These are phyloP conservation scores for Leonotis leonurus DNA, from an alignment of 257 asterid genomes.

Conservation along the genomic window DNA sequence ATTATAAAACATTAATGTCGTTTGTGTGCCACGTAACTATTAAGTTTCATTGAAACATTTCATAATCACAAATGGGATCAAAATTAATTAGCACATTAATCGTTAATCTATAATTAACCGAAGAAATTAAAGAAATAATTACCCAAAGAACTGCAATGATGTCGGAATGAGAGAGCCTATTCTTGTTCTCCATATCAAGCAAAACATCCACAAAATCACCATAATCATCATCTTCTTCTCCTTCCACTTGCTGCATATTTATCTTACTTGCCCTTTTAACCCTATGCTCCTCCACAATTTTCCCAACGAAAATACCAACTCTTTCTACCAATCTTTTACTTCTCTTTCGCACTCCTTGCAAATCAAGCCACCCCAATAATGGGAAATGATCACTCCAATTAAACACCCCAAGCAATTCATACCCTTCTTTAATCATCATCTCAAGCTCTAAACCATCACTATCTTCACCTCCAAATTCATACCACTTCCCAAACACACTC, in stretches of 20 bases:
- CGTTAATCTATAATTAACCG: too few relatives aligned
- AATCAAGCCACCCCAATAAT: slow-evolving; percentile 52
- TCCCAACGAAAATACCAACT: slow-evolving; percentile 50
- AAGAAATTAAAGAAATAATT: neutral
- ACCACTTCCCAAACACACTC: slow-evolving; percentile 61
- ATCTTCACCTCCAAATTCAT: slow-evolving; percentile 22
- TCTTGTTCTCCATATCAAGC: slow-evolving; percentile 60
- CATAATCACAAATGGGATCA: too few relatives aligned
- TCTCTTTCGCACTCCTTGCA: slow-evolving; percentile 64
- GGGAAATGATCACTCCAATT: slow-evolving; percentile 88
- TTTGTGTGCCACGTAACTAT: too few relatives aligned
- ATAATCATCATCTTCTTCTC: slow-evolving; percentile 26
- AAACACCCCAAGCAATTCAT: slow-evolving; percentile 52
- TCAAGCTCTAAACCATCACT: slow-evolving; percentile 36
- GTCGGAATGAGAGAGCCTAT: slow-evolving; percentile 51
- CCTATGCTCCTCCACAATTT: slow-evolving; percentile 56
- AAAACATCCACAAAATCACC: slow-evolving; percentile 70
- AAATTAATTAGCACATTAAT: too few relatives aligned
- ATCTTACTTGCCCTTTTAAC: slow-evolving; percentile 27
- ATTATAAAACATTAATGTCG: too few relatives aligned
- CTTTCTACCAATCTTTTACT: slow-evolving; percentile 36
- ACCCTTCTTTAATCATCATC: slow-evolving; percentile 60
- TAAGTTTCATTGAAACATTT: too few relatives aligned
- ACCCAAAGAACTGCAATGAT: slow-evolving; percentile 90
- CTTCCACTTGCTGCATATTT: neutral